These are phyloP conservation scores for Licmophora abbreviata DNA, from an alignment of 108 stramenopile genomes.

Conservation along the genomic window DNA sequence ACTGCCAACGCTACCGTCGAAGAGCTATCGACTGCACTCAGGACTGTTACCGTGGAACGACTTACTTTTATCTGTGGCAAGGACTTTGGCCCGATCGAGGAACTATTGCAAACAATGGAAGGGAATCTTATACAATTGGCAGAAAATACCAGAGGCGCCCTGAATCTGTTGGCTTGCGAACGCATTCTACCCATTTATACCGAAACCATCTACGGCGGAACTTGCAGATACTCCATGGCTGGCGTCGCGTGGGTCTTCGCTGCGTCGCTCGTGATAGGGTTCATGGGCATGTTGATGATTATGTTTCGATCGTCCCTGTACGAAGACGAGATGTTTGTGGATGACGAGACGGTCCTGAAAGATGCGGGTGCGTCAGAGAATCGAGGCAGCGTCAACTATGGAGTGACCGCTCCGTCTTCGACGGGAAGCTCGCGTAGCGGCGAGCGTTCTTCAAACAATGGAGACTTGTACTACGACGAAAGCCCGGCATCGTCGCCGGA, in stretches of 20 bases:
- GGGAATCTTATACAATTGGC: conserved; percentile 13
- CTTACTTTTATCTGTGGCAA: conserved; percentile 22
- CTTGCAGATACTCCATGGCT: conserved; percentile 7
- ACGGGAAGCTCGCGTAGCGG: no score
- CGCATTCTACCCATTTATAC: conserved; percentile 29
- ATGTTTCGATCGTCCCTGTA: conserved; percentile 6
- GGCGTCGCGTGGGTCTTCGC: neutral
- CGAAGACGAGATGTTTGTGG: conserved; percentile 1
- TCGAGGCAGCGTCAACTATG: no score
- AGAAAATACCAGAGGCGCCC: conserved; percentile 5
- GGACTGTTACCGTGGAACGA: conserved; percentile 3
- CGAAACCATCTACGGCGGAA: conserved; percentile 14
- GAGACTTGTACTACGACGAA: no score
- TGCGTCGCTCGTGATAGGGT: neutral
- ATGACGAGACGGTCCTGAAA: no score
- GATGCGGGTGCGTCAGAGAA: no score
- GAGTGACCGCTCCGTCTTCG: no score
- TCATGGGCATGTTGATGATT: neutral
- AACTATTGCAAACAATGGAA: conserved; percentile 8
- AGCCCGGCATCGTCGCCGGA: no score
- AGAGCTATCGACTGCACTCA: neutral
- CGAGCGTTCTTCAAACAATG: no score
- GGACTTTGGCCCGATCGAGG: conserved; percentile 12
- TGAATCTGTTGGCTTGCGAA: conserved; percentile 22
- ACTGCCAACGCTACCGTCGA: neutral